These are phyloP conservation scores for Lipomyces sp. DNA, from an alignment of 805 yeast species.

Conservation along the genomic window DNA sequence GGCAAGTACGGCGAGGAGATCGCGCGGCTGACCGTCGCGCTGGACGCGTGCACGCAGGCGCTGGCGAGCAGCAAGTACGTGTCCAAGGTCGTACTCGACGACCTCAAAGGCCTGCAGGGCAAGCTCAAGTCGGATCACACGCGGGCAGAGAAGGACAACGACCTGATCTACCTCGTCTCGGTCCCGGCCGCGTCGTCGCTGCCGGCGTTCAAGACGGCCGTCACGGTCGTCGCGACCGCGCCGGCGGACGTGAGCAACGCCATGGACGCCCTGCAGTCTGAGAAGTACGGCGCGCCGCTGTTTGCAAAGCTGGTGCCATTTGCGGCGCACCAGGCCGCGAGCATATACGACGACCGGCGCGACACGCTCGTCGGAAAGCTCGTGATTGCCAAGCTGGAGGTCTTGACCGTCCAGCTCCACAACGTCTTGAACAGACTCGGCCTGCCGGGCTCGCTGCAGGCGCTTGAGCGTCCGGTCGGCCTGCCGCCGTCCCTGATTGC, in stretches of 20 bases:
- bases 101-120: constrained; percentile 49
- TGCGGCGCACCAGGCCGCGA: constrained; percentile 59
- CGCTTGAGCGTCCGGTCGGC: constrained; percentile 52
- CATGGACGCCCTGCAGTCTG: constrained; percentile 27
- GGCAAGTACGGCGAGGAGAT: constrained; percentile 71
- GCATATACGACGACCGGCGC: constrained; percentile 65
- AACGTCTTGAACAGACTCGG: constrained; percentile 16
- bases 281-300: constrained; percentile 35
- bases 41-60: constrained; percentile 41
- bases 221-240: constrained; percentile 53
- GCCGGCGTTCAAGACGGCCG: constrained; percentile 47
- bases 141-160: constrained; percentile 73
- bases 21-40: constrained; percentile 50
- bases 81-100: constrained; percentile 46
- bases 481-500: constrained; percentile 57
- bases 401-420: constrained; percentile 30
- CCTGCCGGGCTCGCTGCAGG: constrained; percentile 61
- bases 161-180: constrained; percentile 65
- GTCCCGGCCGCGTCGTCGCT: constrained; percentile 51
- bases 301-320: constrained; percentile 67
- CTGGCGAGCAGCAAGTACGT: constrained; percentile 45
- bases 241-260: constrained; percentile 42
- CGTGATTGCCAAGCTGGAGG: constrained; percentile 38
- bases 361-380: constrained; percentile 49
- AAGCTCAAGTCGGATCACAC: constrained; percentile 47